These are phyloP conservation scores for Leccinellum rugosiceps DNA, from an alignment of 768 basidiomycete species.

Conservation along the genomic window DNA sequence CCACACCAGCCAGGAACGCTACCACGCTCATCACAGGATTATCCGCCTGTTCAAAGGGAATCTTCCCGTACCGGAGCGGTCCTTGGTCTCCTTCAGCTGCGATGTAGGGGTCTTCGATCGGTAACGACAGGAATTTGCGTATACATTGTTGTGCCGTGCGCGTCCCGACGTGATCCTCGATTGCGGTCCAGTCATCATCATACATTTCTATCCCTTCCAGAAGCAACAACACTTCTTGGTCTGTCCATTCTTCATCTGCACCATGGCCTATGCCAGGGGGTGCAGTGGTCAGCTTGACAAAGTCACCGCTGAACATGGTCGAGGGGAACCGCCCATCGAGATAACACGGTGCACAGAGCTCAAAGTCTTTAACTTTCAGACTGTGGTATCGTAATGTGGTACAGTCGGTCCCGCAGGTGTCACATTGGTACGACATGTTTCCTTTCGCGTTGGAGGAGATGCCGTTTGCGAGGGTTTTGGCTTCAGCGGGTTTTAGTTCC, in stretches of 20 bases:
- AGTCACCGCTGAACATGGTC: constrained; percentile 95
- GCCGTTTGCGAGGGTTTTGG: constrained; percentile 57
- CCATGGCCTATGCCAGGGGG: constrained; percentile 34
- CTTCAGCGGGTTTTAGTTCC: constrained; percentile 64
- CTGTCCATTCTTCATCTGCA: constrained; percentile 75
- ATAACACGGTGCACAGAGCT: constrained; percentile 90
- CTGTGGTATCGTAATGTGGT: constrained; percentile 86
- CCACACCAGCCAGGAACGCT: constrained; percentile 91
- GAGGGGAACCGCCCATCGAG: constrained; percentile 96
- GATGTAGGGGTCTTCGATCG: constrained; percentile 94
- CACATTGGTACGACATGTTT: constrained; percentile 69
- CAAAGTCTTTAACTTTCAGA: constrained; percentile 87
- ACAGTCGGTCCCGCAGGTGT: constrained; percentile 95
- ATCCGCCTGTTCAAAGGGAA: constrained; percentile 93
- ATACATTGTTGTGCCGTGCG: constrained; percentile 93
- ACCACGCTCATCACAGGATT: constrained; percentile 99
- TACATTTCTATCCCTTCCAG: constrained; percentile 99
- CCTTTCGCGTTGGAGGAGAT: constrained; percentile 44
- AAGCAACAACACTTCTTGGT: constrained; percentile 83
- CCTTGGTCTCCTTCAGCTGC: constrained; percentile 75
- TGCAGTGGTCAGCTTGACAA: constrained; percentile 71
- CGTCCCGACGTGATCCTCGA: constrained; percentile 92
- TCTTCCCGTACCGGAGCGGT: constrained; percentile 65
- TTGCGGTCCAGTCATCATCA: constrained; percentile 92
- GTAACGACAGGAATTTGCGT: constrained; percentile 90